Evolutionary conservation across 1,284 basidiomycete genomes (phyloP).

Genomic region (Ceratobasidium sp.): DNA sequence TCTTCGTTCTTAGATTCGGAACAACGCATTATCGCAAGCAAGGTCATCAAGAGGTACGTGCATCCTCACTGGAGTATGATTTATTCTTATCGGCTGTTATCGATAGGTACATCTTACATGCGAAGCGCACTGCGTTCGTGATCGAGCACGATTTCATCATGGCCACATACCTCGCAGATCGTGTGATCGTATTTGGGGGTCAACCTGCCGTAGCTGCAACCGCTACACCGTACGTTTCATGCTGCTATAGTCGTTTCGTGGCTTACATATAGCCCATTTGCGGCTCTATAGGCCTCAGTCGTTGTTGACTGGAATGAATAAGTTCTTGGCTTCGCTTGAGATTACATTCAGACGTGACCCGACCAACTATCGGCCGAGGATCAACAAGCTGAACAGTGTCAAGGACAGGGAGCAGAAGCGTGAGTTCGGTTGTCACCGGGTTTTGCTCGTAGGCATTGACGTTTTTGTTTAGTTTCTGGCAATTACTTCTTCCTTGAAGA

Average conservation of each 20-base stretch:
- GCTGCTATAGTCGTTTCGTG: slow-evolving; percentile 41
- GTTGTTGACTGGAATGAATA: slow-evolving; percentile 88
- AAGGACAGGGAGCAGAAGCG: slow-evolving; percentile 96
- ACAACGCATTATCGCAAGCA: slow-evolving; percentile 96
- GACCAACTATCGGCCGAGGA: slow-evolving; percentile 91
- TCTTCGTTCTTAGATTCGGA: slow-evolving; percentile 89
- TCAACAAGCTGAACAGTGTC: slow-evolving; percentile 93
- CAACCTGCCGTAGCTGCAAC: slow-evolving; percentile 83
- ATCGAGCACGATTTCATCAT: slow-evolving; percentile 99
- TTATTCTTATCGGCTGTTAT: slow-evolving; percentile 40
- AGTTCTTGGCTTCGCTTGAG: slow-evolving; percentile 90
- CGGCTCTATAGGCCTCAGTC: slow-evolving; percentile 72
- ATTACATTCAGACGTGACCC: slow-evolving; percentile 97
- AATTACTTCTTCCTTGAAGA: slow-evolving; percentile 95
- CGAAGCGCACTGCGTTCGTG: slow-evolving; percentile 96
- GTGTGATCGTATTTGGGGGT: slow-evolving; percentile 95
- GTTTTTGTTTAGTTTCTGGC: slow-evolving; percentile 65
- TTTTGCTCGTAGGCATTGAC: slow-evolving; percentile 1
- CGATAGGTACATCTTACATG: slow-evolving; percentile 84
- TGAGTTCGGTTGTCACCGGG: slow-evolving; percentile 56
- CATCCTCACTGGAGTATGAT: slow-evolving; percentile 47
- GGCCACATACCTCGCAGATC: slow-evolving; percentile 96
- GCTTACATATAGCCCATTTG: slow-evolving; percentile 39
- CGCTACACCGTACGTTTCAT: slow-evolving; percentile 77
- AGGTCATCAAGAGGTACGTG: slow-evolving; percentile 90